These are phyloP conservation scores for Colletotrichum lindemuthianum DNA, from an alignment of 2,329 filamentous ascomycete species.

Conservation along the genomic window DNA sequence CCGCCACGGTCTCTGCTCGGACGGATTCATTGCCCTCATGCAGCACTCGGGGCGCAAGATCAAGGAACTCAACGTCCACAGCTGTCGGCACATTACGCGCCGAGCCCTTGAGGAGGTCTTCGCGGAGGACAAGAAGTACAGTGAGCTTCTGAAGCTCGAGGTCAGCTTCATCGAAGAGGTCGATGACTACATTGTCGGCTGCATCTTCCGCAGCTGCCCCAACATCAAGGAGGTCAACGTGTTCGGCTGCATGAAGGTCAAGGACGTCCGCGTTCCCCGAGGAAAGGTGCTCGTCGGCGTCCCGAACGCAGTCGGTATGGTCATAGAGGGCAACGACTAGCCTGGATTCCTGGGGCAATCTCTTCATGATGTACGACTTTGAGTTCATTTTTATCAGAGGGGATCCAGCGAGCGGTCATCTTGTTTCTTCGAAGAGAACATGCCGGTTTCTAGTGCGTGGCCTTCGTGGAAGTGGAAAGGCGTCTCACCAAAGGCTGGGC, in stretches of 20 bases:
- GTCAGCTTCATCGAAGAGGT: constrained; percentile 79
- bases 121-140: constrained; percentile 67
- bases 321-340: constrained; percentile 58
- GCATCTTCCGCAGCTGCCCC: constrained; percentile 72
- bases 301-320: constrained; percentile 68
- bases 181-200: constrained; percentile 71
- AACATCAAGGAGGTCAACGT: constrained; percentile 68
- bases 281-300: constrained; percentile 67
- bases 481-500: too few relatives aligned
- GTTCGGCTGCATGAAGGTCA: constrained; percentile 73
- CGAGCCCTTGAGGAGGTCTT: constrained; percentile 82
- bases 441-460: too few relatives aligned
- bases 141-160: constrained; percentile 76
- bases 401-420: too few relatives aligned
- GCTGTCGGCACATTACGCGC: constrained; percentile 82
- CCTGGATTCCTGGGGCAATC: not conserved
- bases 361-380: too few relatives aligned
- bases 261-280: constrained; percentile 61
- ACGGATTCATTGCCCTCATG: constrained; percentile 85
- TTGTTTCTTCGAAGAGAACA: too few relatives aligned
- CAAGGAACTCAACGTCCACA: constrained; percentile 78
- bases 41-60: constrained; percentile 77
- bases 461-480: too few relatives aligned
- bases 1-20: constrained; percentile 77
- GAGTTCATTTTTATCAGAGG: too few relatives aligned